A percentile compares a stretch with the other conserved stretches of the same genome.
Conservation (phyloP, 2,329 filamentous ascomycete species). For the Nigrospora sphaerica region DNA sequence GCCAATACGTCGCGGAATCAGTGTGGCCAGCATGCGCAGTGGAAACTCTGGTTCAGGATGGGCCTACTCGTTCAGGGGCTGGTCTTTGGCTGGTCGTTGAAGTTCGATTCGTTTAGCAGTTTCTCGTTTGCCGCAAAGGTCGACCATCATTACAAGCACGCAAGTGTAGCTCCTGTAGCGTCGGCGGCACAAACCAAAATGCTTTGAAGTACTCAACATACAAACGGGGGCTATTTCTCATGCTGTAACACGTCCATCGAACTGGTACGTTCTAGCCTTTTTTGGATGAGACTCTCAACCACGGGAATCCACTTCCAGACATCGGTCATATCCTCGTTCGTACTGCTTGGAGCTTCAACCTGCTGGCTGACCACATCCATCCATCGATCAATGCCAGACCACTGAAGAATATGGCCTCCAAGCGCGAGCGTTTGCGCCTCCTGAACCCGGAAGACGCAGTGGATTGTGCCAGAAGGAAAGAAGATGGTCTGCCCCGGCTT, state of each 20-base stretch:
- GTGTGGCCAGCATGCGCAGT: too few species aligned
- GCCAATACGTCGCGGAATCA: too few species aligned
- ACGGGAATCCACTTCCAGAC: slow-evolving; percentile 1
- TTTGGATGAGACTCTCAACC: not conserved
- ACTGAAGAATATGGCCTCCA: slow-evolving; percentile 25
- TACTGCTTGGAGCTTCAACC: slow-evolving; percentile 18
- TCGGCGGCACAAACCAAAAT: too few species aligned
- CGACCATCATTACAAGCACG: too few species aligned
- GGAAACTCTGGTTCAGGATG: too few species aligned
- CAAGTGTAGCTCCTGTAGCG: too few species aligned
- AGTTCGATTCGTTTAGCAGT: too few species aligned
- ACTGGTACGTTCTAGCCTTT: not conserved
- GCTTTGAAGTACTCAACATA: too few species aligned
- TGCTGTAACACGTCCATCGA: not conserved
- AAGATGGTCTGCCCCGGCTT: slow-evolving; percentile 25
- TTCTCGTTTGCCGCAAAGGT: too few species aligned
- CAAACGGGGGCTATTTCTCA: too few species aligned
- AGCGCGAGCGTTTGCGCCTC: slow-evolving; percentile 21
- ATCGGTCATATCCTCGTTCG: slow-evolving; percentile 19
- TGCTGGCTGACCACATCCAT: slow-evolving; percentile 19
- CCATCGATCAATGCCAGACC: slow-evolving; percentile 23
- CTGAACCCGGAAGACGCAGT: slow-evolving; percentile 24
- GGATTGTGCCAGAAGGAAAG: slow-evolving; percentile 25
- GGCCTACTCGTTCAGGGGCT: too few species aligned
- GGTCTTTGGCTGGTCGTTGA: too few species aligned